Evolutionary conservation across 2,329 filamentous ascomycete species (phyloP).

Genomic region (Dactylonectria estremocensis): DNA sequence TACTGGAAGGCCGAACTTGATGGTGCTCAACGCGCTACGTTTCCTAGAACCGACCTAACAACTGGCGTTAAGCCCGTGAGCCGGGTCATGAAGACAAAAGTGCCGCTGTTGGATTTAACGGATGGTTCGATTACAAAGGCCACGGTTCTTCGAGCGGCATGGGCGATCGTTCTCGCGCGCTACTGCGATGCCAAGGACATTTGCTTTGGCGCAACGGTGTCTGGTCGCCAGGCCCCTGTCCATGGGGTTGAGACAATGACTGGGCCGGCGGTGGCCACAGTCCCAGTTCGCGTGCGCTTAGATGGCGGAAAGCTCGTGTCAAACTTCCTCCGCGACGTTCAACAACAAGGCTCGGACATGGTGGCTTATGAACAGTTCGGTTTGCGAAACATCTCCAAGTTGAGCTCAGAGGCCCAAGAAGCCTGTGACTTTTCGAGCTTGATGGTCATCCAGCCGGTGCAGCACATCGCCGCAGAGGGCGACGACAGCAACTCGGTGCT

Average conservation of each 20-base stretch:
- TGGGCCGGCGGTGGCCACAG: conserved; percentile 52
- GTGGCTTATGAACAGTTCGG: conserved; percentile 30
- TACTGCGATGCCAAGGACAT: conserved; percentile 8
- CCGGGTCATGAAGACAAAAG: background rate
- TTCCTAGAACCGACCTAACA: background rate
- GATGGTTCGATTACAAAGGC: conserved; percentile 1
- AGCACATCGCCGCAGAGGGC: no score
- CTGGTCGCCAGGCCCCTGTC: conserved; percentile 31
- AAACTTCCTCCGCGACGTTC: conserved; percentile 57
- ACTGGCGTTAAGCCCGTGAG: background rate
- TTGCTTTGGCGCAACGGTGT: conserved; percentile 7
- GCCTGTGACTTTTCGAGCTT: conserved; percentile 9
- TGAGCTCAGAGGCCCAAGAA: conserved; percentile 17
- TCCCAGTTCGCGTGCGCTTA: conserved; percentile 39
- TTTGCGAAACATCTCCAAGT: no score
- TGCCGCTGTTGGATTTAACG: background rate
- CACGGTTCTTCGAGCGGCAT: conserved; percentile 6
- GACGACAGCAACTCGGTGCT: no score
- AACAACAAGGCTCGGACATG: conserved; percentile 31
- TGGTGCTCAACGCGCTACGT: conserved; percentile 6
- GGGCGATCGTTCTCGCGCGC: conserved; percentile 2
- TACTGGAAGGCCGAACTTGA: conserved; percentile 13
- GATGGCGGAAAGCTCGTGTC: conserved; percentile 50
- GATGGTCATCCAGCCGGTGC: conserved; percentile 28
- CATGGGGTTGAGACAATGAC: conserved; percentile 37